phyloP scores from a whole-genome alignment of 495 filamentous ascomycete species.

The Tuber aestivum region DNA sequence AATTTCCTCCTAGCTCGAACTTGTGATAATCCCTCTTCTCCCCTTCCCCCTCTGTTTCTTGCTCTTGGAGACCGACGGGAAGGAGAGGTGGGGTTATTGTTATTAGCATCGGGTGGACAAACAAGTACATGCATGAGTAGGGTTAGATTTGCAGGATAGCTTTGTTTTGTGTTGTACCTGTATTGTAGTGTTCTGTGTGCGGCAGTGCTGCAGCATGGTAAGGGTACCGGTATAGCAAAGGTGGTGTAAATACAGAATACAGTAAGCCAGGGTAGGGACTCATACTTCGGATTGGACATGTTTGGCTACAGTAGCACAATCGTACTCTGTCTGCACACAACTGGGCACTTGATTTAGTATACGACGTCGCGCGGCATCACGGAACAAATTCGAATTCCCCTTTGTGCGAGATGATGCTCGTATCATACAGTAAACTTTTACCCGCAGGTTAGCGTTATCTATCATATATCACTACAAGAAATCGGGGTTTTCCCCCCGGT shows the following conservation, averaged over 20 bases:
- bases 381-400: not conserved
- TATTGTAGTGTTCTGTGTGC: not conserved
- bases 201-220: not conserved
- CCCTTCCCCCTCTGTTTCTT: not conserved
- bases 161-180: too few relatives aligned
- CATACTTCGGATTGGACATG: too few relatives aligned
- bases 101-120: not conserved
- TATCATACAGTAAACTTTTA: not conserved
- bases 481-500: not conserved
- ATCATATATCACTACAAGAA: not conserved
- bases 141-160: not conserved
- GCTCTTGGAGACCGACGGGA: not conserved
- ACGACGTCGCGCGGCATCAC: not conserved
- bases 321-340: not conserved
- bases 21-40: not conserved
- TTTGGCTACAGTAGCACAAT: too few relatives aligned
- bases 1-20: not conserved
- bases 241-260: not conserved
- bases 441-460: not conserved
- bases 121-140: not conserved
- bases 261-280: not conserved
- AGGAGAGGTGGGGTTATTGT: not conserved
- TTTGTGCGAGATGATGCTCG: not conserved
- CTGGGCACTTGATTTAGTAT: not conserved
- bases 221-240: not conserved